Evolutionary conservation across 1,139 yeast species (phyloP).

Genomic region (Williopsis jadinii): DNA sequence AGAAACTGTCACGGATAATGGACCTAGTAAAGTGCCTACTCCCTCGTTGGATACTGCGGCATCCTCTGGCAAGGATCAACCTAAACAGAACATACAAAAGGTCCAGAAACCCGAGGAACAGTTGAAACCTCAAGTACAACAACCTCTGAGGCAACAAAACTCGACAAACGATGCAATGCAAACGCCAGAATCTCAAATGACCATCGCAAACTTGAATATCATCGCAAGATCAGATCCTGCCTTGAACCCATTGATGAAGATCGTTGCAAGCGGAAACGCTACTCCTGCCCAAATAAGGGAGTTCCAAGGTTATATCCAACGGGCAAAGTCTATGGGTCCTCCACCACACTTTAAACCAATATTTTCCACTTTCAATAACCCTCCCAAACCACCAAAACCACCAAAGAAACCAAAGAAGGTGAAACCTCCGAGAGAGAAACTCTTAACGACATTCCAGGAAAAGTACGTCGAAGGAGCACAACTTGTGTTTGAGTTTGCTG

Average conservation of each 20-base stretch:
- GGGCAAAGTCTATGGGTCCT: conserved; percentile 69
- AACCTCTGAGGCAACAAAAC: conserved; percentile 7
- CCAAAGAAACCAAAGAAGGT: conserved; percentile 23
- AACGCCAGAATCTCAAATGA: conserved; percentile 61
- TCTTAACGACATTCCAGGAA: conserved; percentile 68
- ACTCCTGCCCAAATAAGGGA: conserved; percentile 59
- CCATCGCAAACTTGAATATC: conserved; percentile 76
- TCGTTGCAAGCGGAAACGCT: conserved; percentile 79
- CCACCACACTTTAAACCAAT: conserved; percentile 23
- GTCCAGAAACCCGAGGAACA: conserved; percentile 1
- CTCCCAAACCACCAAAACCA: conserved; percentile 23
- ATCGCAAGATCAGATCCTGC: conserved; percentile 71
- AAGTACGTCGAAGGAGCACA: conserved; percentile 63
- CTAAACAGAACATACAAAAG: no score
- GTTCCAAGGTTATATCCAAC: conserved; percentile 71
- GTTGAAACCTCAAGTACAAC: conserved; percentile 8
- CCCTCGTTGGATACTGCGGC: no score
- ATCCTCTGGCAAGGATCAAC: no score
- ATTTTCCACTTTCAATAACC: conserved; percentile 17
- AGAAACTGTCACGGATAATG: no score
- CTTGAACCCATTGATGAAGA: conserved; percentile 65
- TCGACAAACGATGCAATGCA: conserved; percentile 37
- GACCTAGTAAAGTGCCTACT: no score
- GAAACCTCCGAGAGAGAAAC: conserved; percentile 28
- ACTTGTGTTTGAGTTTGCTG: conserved; percentile 77